Evolutionary conservation across 176 grass and related monocot genomes (phyloP), one percentile per base, ranked within the genome.

Genomic region (Eragrostis nindensis): DNA sequence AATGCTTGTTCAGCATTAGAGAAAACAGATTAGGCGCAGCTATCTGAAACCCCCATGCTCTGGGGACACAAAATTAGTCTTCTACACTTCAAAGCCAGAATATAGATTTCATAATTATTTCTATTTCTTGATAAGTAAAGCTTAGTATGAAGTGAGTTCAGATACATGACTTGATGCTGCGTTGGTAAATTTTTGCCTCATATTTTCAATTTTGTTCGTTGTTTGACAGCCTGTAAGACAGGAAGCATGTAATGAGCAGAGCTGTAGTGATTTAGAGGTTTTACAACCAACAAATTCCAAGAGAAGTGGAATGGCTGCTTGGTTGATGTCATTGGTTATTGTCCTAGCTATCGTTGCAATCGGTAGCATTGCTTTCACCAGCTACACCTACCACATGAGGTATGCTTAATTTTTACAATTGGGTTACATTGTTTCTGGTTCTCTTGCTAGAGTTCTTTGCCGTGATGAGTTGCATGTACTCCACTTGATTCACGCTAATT

Each of bases 321-420:
- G 90, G 93, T 86, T 97, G 50, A n/a, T 93, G 73, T 83, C 85
- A 40, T 65, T 91, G 18, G 63, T 97, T 75, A 73, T 91, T 86
- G 17, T 97, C 81, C 53, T 92, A 17, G 87, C 85, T 57, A 68
- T 96, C 39, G 50, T 67, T 27, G 78, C 87, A 41, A 47, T 67
- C 69, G 82, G 70, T 42, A 85, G 84, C 44, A 85, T 92, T 90
- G 89, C 53, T 40, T 95, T 81, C 88, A 85, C 29, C 17, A 83
- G 87, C 78, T 92, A 90, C 62, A 74, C 70, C 57, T 95, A 88
- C 60, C 90, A 90, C 62, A 46, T 83, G 74, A 88, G 89, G 93
- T 95, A 89, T 60, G 24, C 38, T 54, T 71, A 36, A 75, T 49
- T 47, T 16, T 69, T 79, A 52, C 29, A 27, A 47, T 52, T 65